These are phyloP conservation scores for Butyriboletus regius DNA, from an alignment of 1,284 basidiomycete species.

Conservation along the genomic window DNA sequence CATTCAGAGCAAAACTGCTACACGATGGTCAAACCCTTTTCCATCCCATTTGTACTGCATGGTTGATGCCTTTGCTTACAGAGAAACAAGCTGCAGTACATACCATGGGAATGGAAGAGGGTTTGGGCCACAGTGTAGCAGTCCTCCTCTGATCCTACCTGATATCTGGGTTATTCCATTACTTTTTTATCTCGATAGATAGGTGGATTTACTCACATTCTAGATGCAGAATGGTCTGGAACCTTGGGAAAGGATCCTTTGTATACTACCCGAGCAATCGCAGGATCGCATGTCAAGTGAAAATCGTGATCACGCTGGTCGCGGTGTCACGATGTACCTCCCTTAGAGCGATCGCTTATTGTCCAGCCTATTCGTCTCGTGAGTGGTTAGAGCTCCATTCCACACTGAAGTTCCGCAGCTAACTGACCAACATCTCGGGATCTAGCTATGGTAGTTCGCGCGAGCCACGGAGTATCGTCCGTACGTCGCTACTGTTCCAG, in stretches of 20 bases:
- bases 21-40: slow-evolving; percentile 27
- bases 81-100: slow-evolving; percentile 21
- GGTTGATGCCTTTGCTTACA: slow-evolving; percentile 19
- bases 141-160: slow-evolving; percentile 5
- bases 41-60: slow-evolving; percentile 25
- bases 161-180: neutral
- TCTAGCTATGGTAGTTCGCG: neutral
- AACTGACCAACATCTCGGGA: neutral
- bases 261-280: neutral
- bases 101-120: slow-evolving; percentile 32
- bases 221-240: neutral
- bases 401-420: neutral
- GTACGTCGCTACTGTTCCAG: neutral
- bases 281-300: neutral
- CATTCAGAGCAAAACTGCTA: slow-evolving; percentile 19
- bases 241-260: neutral
- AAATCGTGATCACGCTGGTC: neutral
- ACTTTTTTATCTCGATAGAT: neutral
- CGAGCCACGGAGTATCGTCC: neutral
- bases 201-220: slow-evolving; percentile 3
- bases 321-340: neutral
- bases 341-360: neutral
- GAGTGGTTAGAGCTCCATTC: neutral
- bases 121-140: slow-evolving; percentile 21
- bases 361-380: neutral